Conservation (phyloP, 1,284 basidiomycete genomes). For the Microbotryum scabiosae region DNA sequence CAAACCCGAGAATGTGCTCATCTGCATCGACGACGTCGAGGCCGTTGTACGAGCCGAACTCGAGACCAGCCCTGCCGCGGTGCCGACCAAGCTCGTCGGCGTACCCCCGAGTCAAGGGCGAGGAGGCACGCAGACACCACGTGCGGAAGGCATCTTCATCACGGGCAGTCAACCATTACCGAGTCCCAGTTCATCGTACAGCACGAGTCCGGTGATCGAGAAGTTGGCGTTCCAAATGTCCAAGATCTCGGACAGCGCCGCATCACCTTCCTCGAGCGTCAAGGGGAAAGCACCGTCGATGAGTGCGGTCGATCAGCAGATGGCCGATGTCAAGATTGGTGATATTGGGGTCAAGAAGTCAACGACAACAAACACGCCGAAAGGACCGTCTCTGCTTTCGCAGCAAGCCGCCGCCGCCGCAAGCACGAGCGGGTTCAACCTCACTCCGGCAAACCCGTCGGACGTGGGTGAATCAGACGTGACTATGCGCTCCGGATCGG, state of each 20-base stretch:
- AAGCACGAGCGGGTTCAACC: not conserved
- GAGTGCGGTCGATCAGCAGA: slow-evolving; percentile 46
- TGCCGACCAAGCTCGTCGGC: slow-evolving; percentile 75
- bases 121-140: slow-evolving; percentile 93
- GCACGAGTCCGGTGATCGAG: slow-evolving; percentile 72
- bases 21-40: slow-evolving; percentile 96
- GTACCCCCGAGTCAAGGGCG: slow-evolving; percentile 91
- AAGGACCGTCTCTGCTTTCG: slow-evolving; percentile 70
- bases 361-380: slow-evolving; percentile 41
- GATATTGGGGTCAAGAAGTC: slow-evolving; percentile 52
- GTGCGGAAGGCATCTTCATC: slow-evolving; percentile 79
- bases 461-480: slow-evolving; percentile 22
- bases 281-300: slow-evolving; percentile 41
- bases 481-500: slow-evolving; percentile 23
- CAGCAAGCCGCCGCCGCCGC: slow-evolving; percentile 48
- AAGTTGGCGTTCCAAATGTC: slow-evolving; percentile 89
- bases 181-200: slow-evolving; percentile 61
- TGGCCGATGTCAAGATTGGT: slow-evolving; percentile 59
- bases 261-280: slow-evolving; percentile 19
- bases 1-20: slow-evolving; percentile 96
- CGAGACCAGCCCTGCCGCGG: slow-evolving; percentile 49
- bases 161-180: slow-evolving; percentile 91
- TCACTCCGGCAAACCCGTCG: not conserved
- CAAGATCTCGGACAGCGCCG: slow-evolving; percentile 43
- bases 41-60: slow-evolving; percentile 82